A percentile compares a stretch with the other conserved stretches of the same genome.
phyloP scores from a whole-genome alignment of 179 eudicot genomes.

The Carnegiea gigantea region DNA sequence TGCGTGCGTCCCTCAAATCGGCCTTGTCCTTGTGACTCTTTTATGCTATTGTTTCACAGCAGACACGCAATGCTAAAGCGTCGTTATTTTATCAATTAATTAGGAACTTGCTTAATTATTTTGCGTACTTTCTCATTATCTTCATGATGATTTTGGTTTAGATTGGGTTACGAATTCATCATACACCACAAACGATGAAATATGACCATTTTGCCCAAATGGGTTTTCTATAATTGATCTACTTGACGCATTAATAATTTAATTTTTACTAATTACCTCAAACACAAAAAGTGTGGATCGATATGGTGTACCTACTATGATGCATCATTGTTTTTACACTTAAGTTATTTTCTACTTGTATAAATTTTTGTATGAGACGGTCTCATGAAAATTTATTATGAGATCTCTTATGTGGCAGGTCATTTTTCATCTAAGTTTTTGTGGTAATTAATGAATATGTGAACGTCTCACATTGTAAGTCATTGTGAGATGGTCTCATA shows the following conservation, averaged over 20 bases:
- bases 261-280: neutral
- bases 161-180: neutral
- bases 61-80: neutral
- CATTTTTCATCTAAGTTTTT: no score
- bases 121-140: neutral
- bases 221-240: neutral
- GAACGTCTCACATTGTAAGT: no score
- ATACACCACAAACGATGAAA: neutral
- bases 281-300: neutral
- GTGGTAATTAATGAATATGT: no score
- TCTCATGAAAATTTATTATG: no score
- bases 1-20: conserved; percentile 23
- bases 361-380: no score
- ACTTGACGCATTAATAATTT: neutral
- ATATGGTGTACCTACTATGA: neutral
- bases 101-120: neutral
- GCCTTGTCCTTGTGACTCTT: conserved; percentile 5
- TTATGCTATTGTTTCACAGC: neutral
- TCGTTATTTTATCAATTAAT: neutral
- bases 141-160: neutral
- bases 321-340: neutral
- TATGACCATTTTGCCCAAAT: neutral
- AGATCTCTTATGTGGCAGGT: no score
- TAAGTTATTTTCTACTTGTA: neutral
- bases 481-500: no score